Base-by-base conservation (phyloP, 352 stramenopile genomes). In the Phytopythium mirpurense region DNA sequence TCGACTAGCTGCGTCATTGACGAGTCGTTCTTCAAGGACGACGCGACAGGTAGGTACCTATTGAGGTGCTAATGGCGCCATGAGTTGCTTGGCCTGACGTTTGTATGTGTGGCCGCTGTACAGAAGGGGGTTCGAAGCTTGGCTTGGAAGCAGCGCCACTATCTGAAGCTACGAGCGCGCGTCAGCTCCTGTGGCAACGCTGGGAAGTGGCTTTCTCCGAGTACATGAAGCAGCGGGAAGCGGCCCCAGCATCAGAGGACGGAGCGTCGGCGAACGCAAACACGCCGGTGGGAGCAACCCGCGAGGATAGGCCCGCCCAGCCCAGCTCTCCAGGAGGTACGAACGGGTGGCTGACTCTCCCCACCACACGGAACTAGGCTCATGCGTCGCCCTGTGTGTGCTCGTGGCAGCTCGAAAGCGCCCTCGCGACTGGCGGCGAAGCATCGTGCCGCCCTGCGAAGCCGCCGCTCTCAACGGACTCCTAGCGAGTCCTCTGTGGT, bases 1-100 rank as follows among this genome's bases (percentile, higher is more conserved):
- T 59, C 58, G 26, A 55, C 57, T 49, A 83, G 70, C 47, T 73
- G 53, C 31, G 65, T 83, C 38, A 60, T 81, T 46, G 70, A 69
- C 27, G 52, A 67, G 5, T 24, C 55, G 21, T 75, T 79, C 34
- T 76, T 76, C 52, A 56, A 52, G 3, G 23, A 54, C 2, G 44
- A 19, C 29, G 21, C 56, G 3, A 31, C 27, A 32, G 47, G 47
- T 53, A 43, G 2, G 21, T 19, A 14, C 18, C 5, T 29, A 2
- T 19, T 2, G n/a, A 18, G 29, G 29, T 32, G 29, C 29, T 31
- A 12, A 3, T 31, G 19, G 8, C 18, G 5, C 19, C 7, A 5
- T 41, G 1, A 3, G 7, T 23, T 11, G 36, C 36, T 2, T 11
- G 36, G 36, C 2, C 36, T 46, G 2, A 46, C 23, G 14, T 31